Evolutionary conservation across 139 green algal species (phyloP), one percentile per base, ranked within the genome.

Genomic region (Asterochloris sp.): DNA sequence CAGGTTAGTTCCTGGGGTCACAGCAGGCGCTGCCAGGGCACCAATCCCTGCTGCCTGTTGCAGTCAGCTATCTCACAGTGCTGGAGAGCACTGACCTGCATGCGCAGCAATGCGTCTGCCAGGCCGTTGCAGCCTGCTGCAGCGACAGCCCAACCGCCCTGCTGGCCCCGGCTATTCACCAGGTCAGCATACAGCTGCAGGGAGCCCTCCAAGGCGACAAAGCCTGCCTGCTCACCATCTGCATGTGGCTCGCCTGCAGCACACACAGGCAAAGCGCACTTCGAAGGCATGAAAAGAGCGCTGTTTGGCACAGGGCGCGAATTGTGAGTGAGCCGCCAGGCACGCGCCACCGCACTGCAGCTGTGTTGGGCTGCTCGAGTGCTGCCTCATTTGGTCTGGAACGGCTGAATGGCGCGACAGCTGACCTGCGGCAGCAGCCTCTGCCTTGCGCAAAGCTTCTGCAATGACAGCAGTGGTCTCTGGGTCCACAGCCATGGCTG

Each of bases 151-250:
- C 76, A 85, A 15, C 24, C 24, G 11, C 68, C 78, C 13, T 47
- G 62, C 12, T 69, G 28, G 0, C 17, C 21, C 23, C 81, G 63
- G 29, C 38, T 24, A 24, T 63, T 62, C 26, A 79, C 26, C 73
- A 88, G 78, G 21, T 29, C 67, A 66, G 78, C 61, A 29, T 88
- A 88, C 64, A 83, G 66, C 76, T 75, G 81, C 21, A 76, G 74
- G 11, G 63, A 79, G 27, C 75, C 78, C 54, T 83, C 69, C n/a
- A 88, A 82, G 1, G 28, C 62, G 29, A 88, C 81, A 73, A 88
- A 83, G 12, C 24, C 78, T 47, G 38, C 78, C 63, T 61, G 14
- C 24, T 12, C n/a, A 74, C n/a, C 80, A 74, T 15, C 71, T 84
- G 71, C 80, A 84, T 54, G 38, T 6, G 38, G 38, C 38, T 54